phyloP scores from a whole-genome alignment of 495 filamentous ascomycete genomes.

The Pseudevernia furfuracea region DNA sequence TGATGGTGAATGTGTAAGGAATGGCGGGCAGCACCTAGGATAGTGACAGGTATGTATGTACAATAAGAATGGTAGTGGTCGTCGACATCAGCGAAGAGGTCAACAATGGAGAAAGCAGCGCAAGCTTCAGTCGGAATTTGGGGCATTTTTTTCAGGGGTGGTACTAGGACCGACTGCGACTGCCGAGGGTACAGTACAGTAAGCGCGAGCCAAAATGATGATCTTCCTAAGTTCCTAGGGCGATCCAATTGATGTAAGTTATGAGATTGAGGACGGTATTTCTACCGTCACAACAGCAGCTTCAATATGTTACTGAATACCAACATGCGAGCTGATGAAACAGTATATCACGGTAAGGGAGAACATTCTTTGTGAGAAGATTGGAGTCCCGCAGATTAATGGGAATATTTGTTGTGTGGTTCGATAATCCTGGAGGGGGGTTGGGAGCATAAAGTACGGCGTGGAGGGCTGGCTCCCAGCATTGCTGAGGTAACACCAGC shows the following conservation, averaged over 20 bases:
- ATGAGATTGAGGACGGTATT: too few relatives aligned
- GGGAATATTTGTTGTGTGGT: background rate
- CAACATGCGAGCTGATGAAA: background rate
- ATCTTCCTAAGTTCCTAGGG: background rate
- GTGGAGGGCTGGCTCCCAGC: too few relatives aligned
- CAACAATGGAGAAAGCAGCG: background rate
- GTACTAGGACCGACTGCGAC: too few relatives aligned
- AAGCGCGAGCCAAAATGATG: background rate
- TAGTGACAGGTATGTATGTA: constrained; percentile 24
- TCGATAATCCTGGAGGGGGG: background rate
- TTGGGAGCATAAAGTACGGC: too few relatives aligned
- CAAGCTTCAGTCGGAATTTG: background rate
- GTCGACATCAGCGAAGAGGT: constrained; percentile 3
- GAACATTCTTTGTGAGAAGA: background rate
- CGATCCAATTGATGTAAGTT: background rate
- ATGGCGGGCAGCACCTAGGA: constrained; percentile 15
- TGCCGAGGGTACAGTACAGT: too few relatives aligned
- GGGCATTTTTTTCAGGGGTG: background rate
- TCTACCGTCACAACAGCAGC: background rate
- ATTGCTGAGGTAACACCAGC: too few relatives aligned
- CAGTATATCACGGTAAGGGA: background rate
- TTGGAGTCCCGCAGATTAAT: background rate
- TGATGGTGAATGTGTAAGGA: constrained; percentile 19
- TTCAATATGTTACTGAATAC: background rate
- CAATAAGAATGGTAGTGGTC: constrained; percentile 15